Base-by-base conservation (phyloP, 345 rosid genomes). In the Lepidium aucheri region DNA sequence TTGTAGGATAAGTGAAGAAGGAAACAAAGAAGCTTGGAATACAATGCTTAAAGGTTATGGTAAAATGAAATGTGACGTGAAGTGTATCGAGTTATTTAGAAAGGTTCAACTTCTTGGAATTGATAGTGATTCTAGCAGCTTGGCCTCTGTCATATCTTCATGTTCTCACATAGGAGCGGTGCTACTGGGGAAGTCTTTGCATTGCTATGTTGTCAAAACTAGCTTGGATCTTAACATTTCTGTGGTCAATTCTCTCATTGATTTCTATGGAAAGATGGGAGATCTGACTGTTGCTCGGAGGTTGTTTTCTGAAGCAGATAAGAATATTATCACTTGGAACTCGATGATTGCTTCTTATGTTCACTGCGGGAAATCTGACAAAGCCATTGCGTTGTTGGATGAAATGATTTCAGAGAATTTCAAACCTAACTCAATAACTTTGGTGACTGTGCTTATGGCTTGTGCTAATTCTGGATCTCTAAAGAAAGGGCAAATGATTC, bases 231-330 rank as follows among this genome's bases (percentile, higher is more conserved):
- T 61, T 26, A 53, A 70, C 46, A 56, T 74, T 63, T 82, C 81
- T 0, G 71, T 85, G 41, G 66, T 75, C 45, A 84, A 85, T 65
- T 65, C 81, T 7, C 86, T 88, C 35, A 74, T 85, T 53, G 87
- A 81, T 81, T 78, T 84, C 74, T 84, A 85, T 65, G 86, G 95
- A 41, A 82, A 80, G 67, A 61, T 18, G 60, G 75, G 87, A 63
- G 77, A 72, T 50, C 63, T 84, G 64, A 46, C 78, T 18, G 71
- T 16, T 66, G 85, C 85, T 51, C 15, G 68, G 74, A 77, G 72
- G 72, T 63, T 84, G 34, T 86, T 88, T 69, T 28, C 50, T 57
- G 73, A 65, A 60, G 74, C 66, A 20, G 77, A 74, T 40, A 81
- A 43, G 59, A 82, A 79, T 72, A 26, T 26, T 36, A 74, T 81